phyloP scores from a whole-genome alignment of 495 filamentous ascomycete species.

The Beverwykella pulmonaria region DNA sequence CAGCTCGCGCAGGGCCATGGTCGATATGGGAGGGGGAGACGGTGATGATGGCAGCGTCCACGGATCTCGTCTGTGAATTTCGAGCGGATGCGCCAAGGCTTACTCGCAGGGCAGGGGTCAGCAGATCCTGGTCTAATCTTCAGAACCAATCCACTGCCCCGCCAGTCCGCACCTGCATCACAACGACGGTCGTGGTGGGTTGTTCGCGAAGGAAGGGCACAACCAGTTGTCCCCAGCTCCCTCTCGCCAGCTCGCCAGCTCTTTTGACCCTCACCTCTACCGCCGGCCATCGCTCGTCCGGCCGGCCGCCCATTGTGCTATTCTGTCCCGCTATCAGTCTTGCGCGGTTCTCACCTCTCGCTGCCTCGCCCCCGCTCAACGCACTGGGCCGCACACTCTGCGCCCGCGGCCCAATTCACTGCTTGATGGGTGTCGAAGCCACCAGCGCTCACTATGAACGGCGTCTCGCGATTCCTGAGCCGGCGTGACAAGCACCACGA shows the following conservation, averaged over 20 bases:
- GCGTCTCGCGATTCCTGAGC: constrained; percentile 70
- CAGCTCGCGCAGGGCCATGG: constrained; percentile 38
- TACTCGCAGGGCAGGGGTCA: background rate
- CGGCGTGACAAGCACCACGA: constrained; percentile 67
- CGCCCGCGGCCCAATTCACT: constrained; percentile 2
- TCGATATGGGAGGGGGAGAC: background rate
- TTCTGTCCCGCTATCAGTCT: background rate
- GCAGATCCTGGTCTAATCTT: background rate
- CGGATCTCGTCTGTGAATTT: constrained; percentile 13
- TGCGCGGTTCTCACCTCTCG: background rate
- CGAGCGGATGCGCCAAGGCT: background rate
- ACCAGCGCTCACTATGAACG: constrained; percentile 52
- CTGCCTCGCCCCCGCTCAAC: background rate
- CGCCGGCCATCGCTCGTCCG: too few relatives aligned
- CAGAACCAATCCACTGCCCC: background rate
- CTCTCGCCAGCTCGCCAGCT: too few relatives aligned
- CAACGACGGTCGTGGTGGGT: background rate
- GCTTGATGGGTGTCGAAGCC: constrained; percentile 32
- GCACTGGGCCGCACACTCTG: background rate
- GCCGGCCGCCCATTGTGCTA: too few relatives aligned
- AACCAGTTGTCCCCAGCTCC: background rate
- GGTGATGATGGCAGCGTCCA: too few relatives aligned
- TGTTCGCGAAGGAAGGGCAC: background rate
- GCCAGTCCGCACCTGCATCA: constrained; percentile 1
- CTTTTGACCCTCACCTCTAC: too few relatives aligned